A percentile compares a stretch with the other conserved stretches of the same genome.
Conservation (phyloP, 192 early-diverging fungal genomes). For the Allomyces macrogynus region DNA sequence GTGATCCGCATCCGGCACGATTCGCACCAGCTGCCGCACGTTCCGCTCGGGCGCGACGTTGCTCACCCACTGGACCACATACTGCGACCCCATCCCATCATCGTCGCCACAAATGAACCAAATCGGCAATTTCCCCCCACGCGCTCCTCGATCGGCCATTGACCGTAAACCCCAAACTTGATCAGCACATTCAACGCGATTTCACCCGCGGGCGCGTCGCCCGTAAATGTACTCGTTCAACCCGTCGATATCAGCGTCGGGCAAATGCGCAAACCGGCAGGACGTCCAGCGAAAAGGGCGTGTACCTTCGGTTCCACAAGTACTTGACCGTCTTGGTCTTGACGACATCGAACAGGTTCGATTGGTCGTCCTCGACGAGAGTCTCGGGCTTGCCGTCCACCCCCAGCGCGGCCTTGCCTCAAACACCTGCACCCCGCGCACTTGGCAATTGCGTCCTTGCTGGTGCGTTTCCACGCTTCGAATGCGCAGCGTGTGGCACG, state of each 20-base stretch:
- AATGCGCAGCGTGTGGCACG: too few relatives aligned
- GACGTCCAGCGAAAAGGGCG: conserved; percentile 54
- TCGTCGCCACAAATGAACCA: conserved; percentile 51
- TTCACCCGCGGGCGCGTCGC: conserved; percentile 60
- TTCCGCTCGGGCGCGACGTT: background rate
- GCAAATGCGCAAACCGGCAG: conserved; percentile 43
- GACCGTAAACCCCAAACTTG: conserved; percentile 60
- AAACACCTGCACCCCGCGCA: too few relatives aligned
- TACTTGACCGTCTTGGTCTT: conserved; percentile 12
- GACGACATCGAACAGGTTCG: too few relatives aligned
- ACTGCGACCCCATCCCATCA: conserved; percentile 79
- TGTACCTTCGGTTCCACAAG: conserved; percentile 57
- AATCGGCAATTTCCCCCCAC: conserved; percentile 42
- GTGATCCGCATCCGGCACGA: too few relatives aligned
- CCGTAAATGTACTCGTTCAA: conserved; percentile 56
- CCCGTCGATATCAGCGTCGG: conserved; percentile 36
- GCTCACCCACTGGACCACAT: conserved; percentile 27
- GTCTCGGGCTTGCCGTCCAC: too few relatives aligned
- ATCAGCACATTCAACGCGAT: conserved; percentile 58
- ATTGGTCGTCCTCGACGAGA: too few relatives aligned
- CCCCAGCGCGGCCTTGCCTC: too few relatives aligned
- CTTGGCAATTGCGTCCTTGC: too few relatives aligned
- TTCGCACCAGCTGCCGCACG: too few relatives aligned
- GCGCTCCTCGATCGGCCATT: conserved; percentile 47
- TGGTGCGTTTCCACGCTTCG: too few relatives aligned